Conservation (phyloP, 768 basidiomycete species). For the Fomitopsis serialis region DNA sequence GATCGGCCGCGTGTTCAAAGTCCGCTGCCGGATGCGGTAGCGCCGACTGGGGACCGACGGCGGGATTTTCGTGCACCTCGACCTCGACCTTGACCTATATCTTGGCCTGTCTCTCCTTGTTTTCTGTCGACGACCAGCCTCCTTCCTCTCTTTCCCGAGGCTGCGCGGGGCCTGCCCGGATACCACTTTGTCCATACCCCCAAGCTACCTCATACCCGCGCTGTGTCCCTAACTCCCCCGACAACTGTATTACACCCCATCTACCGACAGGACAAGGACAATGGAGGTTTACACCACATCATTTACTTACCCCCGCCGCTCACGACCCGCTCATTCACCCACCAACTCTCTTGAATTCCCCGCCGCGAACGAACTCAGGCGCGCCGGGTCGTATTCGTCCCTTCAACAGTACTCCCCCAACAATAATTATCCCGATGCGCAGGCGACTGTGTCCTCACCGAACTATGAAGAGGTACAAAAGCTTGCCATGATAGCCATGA, state of each 20-base stretch:
- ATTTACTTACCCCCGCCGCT: conserved; percentile 85
- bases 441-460: conserved; percentile 31
- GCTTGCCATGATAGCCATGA: conserved; percentile 68
- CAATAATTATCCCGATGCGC: conserved; percentile 24
- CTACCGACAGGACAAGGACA: conserved; percentile 17
- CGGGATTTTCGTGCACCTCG: conserved; percentile 6
- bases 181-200: conserved; percentile 32
- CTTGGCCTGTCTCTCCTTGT: conserved; percentile 21
- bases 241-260: conserved; percentile 22
- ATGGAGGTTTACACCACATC: conserved; percentile 97
- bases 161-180: conserved; percentile 25
- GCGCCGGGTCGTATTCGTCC: conserved; percentile 31
- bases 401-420: conserved; percentile 25
- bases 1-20: conserved; percentile 4
- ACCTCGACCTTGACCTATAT: conserved; percentile 7
- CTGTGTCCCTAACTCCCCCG: conserved; percentile 24
- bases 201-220: conserved; percentile 25
- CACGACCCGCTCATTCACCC: conserved; percentile 61
- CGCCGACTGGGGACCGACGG: background rate
- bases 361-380: conserved; percentile 41
- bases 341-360: conserved; percentile 60
- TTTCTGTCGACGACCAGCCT: conserved; percentile 22
- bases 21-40: background rate
- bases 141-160: conserved; percentile 22
- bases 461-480: conserved; percentile 76